A percentile compares a stretch with the other conserved stretches of the same genome.
Conservation (phyloP, 306 rosid species). For the Echinosophora koreensis region DNA sequence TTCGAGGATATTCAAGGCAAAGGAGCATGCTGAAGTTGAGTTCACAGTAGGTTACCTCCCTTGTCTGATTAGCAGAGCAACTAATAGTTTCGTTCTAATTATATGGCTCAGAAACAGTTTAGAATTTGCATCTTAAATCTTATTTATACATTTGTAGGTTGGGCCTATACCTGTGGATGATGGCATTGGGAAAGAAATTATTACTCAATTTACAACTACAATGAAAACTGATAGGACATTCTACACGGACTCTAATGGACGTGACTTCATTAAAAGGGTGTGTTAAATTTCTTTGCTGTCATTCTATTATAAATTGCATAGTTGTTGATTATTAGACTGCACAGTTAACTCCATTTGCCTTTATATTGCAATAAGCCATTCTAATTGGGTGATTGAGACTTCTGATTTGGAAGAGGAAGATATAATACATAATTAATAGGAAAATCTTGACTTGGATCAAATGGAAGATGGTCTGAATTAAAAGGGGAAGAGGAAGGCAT, state of each 20-base stretch:
- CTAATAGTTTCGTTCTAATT: conserved; percentile 31
- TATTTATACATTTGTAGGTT: conserved; percentile 55
- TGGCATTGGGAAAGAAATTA: conserved; percentile 85
- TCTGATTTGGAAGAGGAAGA: conserved; percentile 33
- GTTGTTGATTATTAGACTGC: conserved; percentile 29
- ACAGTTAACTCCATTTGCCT: conserved; percentile 5
- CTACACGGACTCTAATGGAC: conserved; percentile 94
- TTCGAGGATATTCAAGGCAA: conserved; percentile 76
- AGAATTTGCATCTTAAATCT: conserved; percentile 32
- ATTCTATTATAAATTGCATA: not conserved
- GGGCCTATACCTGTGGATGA: conserved; percentile 94
- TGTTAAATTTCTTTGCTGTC: conserved; percentile 35
- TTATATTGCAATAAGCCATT: conserved; percentile 20
- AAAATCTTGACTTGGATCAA: conserved; percentile 20
- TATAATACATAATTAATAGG: not conserved
- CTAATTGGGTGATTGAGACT: conserved; percentile 13
- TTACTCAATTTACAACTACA: conserved; percentile 71
- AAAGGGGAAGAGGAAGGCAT: not conserved
- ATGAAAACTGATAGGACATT: conserved; percentile 76
- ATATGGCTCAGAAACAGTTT: conserved; percentile 34
- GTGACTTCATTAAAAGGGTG: conserved; percentile 94
- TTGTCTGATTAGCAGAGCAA: conserved; percentile 15
- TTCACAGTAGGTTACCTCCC: conserved; percentile 71
- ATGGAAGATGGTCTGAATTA: not conserved
- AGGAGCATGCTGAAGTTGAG: conserved; percentile 97